Evolutionary conservation across 257 asterid species (phyloP), one percentile per base, ranked within the genome.

Genomic region (Nicotiana tabacum): DNA sequence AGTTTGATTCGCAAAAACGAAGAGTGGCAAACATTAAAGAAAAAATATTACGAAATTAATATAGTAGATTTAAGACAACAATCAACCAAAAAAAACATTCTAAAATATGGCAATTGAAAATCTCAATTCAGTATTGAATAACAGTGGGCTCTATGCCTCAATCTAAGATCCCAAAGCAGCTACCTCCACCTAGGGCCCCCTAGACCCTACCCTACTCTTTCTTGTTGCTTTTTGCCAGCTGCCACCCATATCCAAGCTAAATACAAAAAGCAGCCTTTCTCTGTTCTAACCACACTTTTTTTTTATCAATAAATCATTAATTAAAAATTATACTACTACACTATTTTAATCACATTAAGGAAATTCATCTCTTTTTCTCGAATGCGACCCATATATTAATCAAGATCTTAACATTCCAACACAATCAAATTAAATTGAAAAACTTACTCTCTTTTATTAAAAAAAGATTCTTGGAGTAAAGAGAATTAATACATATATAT

Each of bases 101-200:
- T 39, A 70, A 70, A 70, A 46, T 43, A 70, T 37, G 21, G 35
- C 5, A 70, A 39, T 11, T 24, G 13, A 11, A 72, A 24, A 12
- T 2, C 24, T 5, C 30, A 70, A 70, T 70, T 43, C 18, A 39
- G 1, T 21, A 43, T 12, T 72, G 60, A 21, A 24, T 18, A 46
- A 43, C 7, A 48, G 61, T 46, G 61, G 13, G 37, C 43, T 74
- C 43, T 48, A 74, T 74, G 10, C 48, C 48, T 43, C 48, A 43
- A 12, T 74, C 39, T 61, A 74, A 74, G 80, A 48, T 74, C 80
- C 80, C 80, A 4, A 74, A 48, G 43, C 60, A 72, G 12, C 78
- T 21, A 43, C 60, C 58, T 37, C 68, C 17, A 62, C 67, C 10
- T 24, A 24, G 27, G 27, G 27, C 0, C 48, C 48, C 11, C 48